These are phyloP conservation scores for Dimargaris xerosporica DNA, from an alignment of 192 early-diverging fungal species.

Conservation along the genomic window DNA sequence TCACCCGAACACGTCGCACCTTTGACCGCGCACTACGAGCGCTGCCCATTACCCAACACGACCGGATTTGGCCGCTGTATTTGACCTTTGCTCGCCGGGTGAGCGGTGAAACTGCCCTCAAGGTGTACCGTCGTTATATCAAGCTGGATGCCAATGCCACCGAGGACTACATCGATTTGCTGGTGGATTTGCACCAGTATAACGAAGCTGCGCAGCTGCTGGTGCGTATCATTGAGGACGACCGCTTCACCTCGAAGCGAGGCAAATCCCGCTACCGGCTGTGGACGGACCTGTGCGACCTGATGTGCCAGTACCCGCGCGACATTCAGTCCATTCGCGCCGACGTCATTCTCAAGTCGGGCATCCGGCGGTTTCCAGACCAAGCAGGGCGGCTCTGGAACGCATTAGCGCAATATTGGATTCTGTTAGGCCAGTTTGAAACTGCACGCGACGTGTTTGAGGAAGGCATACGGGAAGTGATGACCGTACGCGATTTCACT, in stretches of 20 bases:
- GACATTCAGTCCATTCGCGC: conserved; percentile 52
- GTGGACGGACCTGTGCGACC: conserved; percentile 43
- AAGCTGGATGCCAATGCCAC: conserved; percentile 67
- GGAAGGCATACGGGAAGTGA: conserved; percentile 65
- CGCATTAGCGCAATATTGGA: conserved; percentile 65
- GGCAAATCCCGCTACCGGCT: conserved; percentile 41
- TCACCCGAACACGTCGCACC: conserved; percentile 55
- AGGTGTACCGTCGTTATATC: conserved; percentile 69
- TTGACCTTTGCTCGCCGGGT: conserved; percentile 57
- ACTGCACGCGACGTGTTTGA: conserved; percentile 89
- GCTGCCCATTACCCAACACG: conserved; percentile 86
- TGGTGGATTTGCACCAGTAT: conserved; percentile 47
- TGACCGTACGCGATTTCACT: conserved; percentile 81
- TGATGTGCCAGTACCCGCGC: conserved; percentile 59
- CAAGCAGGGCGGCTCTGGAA: conserved; percentile 84
- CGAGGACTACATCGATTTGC: conserved; percentile 57
- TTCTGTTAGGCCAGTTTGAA: conserved; percentile 60
- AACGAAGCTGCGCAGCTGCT: conserved; percentile 66
- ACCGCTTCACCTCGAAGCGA: conserved; percentile 44
- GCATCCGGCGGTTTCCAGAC: conserved; percentile 65
- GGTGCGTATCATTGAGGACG: conserved; percentile 52
- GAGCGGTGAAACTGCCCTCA: conserved; percentile 67
- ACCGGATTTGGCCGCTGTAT: conserved; percentile 73
- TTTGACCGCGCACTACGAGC: conserved; percentile 85
- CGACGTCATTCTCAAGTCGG: conserved; percentile 69